Conservation (phyloP, 208 protist species). For the Trypanosoma melophagium region DNA sequence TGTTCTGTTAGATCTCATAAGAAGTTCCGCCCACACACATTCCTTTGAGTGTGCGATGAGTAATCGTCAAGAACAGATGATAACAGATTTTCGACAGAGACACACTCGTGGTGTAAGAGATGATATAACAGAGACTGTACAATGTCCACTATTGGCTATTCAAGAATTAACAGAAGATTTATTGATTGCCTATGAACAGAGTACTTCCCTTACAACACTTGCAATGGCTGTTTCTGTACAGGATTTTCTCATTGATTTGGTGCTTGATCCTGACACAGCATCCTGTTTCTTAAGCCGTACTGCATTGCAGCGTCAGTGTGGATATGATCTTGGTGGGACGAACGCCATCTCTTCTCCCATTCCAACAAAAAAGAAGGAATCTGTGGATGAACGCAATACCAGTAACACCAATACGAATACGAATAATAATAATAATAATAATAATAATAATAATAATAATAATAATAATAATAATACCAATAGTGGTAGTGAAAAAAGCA, state of each 20-base stretch:
- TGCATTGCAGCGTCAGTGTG: conserved; percentile 57
- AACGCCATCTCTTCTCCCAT: conserved; percentile 2
- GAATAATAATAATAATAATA: background rate
- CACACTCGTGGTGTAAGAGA: conserved; percentile 10
- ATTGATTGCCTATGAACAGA: conserved; percentile 79
- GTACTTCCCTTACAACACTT: conserved; percentile 55
- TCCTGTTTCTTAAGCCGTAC: conserved; percentile 64
- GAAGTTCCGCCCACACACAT: conserved; percentile 51
- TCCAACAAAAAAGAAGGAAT: background rate
- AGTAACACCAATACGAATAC: background rate
- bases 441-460: background rate
- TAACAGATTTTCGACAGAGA: conserved; percentile 20
- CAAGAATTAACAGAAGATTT: conserved; percentile 79
- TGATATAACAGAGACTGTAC: conserved; percentile 24
- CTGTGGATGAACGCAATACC: background rate
- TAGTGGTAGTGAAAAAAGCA: background rate
- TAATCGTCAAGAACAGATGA: conserved; percentile 28
- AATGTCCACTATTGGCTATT: conserved; percentile 71
- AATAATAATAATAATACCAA: background rate
- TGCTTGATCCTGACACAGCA: conserved; percentile 70
- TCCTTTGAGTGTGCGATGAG: conserved; percentile 36
- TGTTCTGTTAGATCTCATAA: conserved; percentile 64
- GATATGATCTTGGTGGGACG: conserved; percentile 39
- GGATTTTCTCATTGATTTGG: conserved; percentile 72
- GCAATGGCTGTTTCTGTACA: conserved; percentile 61